Conservation (phyloP, 495 filamentous ascomycete species). For the Talaromyces nanjingensis region DNA sequence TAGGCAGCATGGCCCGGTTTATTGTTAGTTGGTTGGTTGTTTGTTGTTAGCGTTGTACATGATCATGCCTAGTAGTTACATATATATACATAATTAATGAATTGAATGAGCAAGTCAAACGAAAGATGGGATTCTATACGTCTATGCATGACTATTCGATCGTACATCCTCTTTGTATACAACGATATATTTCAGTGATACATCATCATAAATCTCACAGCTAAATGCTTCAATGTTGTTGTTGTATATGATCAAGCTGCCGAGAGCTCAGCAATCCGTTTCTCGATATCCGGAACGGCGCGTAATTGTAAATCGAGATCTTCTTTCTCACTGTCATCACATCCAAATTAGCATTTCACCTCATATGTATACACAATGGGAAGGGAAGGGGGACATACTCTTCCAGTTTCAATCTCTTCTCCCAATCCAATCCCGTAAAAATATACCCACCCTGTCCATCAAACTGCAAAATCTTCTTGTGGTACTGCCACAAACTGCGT, state of each 20-base stretch:
- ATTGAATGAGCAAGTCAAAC: neutral
- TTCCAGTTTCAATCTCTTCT: constrained; percentile 75
- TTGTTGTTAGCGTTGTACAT: neutral
- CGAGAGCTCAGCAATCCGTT: constrained; percentile 71
- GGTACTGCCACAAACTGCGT: constrained; percentile 92
- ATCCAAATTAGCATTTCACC: constrained; percentile 9
- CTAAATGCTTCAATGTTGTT: neutral
- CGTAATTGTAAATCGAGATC: constrained; percentile 80
- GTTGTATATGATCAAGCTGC: constrained; percentile 15
- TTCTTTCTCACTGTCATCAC: constrained; percentile 67
- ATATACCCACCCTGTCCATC: constrained; percentile 89
- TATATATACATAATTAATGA: neutral
- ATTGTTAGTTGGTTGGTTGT: neutral
- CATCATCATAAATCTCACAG: neutral
- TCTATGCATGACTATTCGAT: neutral
- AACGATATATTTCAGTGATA: neutral
- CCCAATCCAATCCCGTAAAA: constrained; percentile 87
- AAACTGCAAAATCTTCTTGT: constrained; percentile 88
- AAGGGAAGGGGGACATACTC: constrained; percentile 50
- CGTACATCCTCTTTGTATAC: neutral
- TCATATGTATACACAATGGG: neutral
- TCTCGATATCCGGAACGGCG: constrained; percentile 80
- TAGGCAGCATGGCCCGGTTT: neutral
- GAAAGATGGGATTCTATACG: constrained; percentile 1
- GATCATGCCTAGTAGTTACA: neutral